Percentiles rank a stretch among this genome's conserved stretches.
Conservation (phyloP, 106 monocot genomes). For the Xerophyta viscosa region DNA sequence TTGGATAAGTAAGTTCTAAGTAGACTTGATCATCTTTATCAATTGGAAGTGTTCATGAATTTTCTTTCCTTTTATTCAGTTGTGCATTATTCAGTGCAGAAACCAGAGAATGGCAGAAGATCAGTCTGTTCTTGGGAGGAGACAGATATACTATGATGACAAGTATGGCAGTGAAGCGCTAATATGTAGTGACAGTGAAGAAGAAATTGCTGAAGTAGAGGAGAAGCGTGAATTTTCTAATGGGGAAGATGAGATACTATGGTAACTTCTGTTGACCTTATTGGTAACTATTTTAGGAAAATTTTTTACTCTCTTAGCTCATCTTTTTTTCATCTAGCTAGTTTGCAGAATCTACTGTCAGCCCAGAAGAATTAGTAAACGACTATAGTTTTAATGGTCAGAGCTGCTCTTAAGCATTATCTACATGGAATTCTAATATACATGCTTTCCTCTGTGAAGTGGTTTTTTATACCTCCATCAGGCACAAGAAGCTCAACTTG, state of each 20-base stretch:
- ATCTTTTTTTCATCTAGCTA: not conserved
- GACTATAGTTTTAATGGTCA: no score
- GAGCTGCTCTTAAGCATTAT: no score
- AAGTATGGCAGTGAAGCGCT: slow-evolving; percentile 76
- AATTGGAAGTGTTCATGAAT: no score
- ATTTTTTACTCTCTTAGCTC: not conserved
- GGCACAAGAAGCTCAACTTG: no score
- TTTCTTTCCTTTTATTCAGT: not conserved
- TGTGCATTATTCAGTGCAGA: slow-evolving; percentile 23
- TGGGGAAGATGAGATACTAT: slow-evolving; percentile 84
- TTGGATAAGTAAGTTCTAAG: slow-evolving; percentile 55
- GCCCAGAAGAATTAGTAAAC: no score
- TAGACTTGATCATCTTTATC: no score
- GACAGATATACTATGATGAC: slow-evolving; percentile 96
- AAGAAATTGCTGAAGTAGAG: slow-evolving; percentile 70
- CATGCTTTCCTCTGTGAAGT: no score
- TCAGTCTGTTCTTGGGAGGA: slow-evolving; percentile 91
- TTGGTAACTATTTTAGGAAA: no score
- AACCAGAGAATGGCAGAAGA: slow-evolving; percentile 99
- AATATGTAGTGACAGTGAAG: slow-evolving; percentile 93
- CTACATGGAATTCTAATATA: no score
- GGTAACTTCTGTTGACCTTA: slow-evolving; percentile 42
- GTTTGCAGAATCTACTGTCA: no score
- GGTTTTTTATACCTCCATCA: no score
- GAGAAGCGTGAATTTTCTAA: slow-evolving; percentile 92